phyloP scores from a whole-genome alignment of 768 basidiomycete species.

The Suillus plorans region DNA sequence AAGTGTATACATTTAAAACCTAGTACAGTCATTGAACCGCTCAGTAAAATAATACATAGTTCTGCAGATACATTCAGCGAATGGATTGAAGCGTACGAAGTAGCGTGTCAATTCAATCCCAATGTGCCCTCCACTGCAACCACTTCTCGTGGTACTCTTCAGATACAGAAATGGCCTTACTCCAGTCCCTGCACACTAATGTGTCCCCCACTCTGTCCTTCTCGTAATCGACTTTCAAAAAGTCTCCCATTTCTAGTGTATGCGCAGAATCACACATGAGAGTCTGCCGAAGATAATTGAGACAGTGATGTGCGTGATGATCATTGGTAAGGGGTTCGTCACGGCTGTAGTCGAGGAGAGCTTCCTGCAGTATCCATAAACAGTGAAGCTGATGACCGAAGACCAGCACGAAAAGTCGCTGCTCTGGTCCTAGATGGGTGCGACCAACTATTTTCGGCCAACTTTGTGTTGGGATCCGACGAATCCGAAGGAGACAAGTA shows the following conservation, averaged over 20 bases:
- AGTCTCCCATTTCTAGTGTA: constrained; percentile 33
- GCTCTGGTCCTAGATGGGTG: not conserved
- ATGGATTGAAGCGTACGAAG: not conserved
- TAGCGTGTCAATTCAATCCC: not conserved
- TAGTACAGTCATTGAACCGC: not conserved
- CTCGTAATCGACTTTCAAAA: constrained; percentile 27
- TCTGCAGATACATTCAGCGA: not conserved
- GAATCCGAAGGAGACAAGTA: too few species aligned
- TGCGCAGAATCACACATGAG: constrained; percentile 27
- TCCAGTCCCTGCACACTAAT: constrained; percentile 25
- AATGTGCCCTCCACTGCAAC: not conserved
- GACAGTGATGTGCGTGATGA: constrained; percentile 34
- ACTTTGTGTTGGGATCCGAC: too few species aligned
- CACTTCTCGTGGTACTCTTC: constrained; percentile 9
- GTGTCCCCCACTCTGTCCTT: constrained; percentile 19
- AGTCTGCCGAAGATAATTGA: constrained; percentile 38
- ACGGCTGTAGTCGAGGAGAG: not conserved
- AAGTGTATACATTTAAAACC: not conserved
- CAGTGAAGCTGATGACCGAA: not conserved
- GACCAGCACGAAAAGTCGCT: not conserved
- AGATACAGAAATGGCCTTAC: constrained; percentile 13
- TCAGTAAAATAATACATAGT: not conserved
- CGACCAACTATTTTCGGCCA: not conserved
- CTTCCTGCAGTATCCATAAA: not conserved
- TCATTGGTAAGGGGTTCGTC: not conserved